Evolutionary conservation across 1,139 yeast genomes (phyloP).

Genomic region (Pichia sp.): DNA sequence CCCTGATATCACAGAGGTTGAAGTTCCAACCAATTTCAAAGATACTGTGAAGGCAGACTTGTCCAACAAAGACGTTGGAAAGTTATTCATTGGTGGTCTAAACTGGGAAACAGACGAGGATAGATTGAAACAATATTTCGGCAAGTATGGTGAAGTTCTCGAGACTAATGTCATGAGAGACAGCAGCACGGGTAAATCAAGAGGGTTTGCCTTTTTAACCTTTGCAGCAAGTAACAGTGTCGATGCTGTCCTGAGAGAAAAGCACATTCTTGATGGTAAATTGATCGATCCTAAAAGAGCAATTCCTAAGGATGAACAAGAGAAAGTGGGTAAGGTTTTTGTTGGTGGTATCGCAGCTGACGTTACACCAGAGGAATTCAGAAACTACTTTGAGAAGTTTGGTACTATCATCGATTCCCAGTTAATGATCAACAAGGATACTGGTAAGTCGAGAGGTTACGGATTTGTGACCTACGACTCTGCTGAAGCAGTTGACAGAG

Average conservation of each 20-base stretch:
- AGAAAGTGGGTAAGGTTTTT: constrained; percentile 93
- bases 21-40: constrained; percentile 20
- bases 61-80: constrained; percentile 54
- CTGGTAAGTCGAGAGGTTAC: constrained; percentile 96
- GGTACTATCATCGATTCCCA: constrained; percentile 96
- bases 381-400: constrained; percentile 80
- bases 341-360: constrained; percentile 98
- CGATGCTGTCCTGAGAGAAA: constrained; percentile 80
- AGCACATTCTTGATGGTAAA: constrained; percentile 92
- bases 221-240: constrained; percentile 81
- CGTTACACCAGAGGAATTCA: constrained; percentile 89
- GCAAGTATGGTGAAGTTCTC: constrained; percentile 83
- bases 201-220: constrained; percentile 95
- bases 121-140: constrained; percentile 71
- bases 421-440: constrained; percentile 95
- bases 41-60: constrained; percentile 30
- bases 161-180: constrained; percentile 97
- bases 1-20: constrained; percentile 19
- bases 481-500: constrained; percentile 92
- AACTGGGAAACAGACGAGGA: constrained; percentile 98
- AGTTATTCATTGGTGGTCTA: constrained; percentile 97
- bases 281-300: constrained; percentile 98
- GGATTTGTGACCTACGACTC: constrained; percentile 97
- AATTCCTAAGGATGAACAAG: constrained; percentile 97
- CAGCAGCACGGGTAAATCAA: constrained; percentile 79